Base-by-base conservation (phyloP, 2,329 filamentous ascomycete genomes). In the Nigrospora sphaerica region DNA sequence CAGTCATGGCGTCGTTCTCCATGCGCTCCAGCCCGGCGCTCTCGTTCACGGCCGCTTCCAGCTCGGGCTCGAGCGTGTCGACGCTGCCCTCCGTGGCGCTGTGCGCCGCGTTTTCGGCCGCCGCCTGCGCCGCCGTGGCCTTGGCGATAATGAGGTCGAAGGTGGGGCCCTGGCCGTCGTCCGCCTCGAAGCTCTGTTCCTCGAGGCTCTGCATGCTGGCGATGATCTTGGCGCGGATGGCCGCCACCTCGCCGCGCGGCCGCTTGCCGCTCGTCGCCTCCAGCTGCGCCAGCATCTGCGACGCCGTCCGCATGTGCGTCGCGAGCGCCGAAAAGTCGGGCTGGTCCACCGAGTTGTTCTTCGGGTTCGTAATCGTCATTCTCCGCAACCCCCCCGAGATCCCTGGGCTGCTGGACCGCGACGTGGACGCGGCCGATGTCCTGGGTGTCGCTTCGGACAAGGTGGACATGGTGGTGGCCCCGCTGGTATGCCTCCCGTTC, bases 1-100 rank as follows among this genome's bases (percentile, higher is more conserved):
- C 88, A 13, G 88, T 93, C 70, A 90, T 92, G 64, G 89, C 79
- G 61, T 93, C 88, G 60, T 93, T 93, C 62, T 93, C 88, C 88
- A 93, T 93, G 47, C 88, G 78, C 46, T 87, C 88, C 45, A 85
- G 82, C 48, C 88, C 88, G 11, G 86, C 86, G 48, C 80, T 85
- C 13, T 81, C 75, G 55, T 86, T 87, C 48, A 83, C 73, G 23
- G 68, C 69, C 14, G 75, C 58, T 39, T 77, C 73, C 16, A 77
- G 62, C 14, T 60, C 57, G n/a, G 61, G 62, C 13, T 62, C 61
- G 7, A 69, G 12, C 1, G 28, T 33, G n/a, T 17, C 19, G 13
- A 35, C 33, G n/a, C 31, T 14, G n/a, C 39, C 31, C 36, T 39
- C 43, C 6, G 18, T 13, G 5, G 5, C 10, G 23, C 23, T 10